Conservation (phyloP, 495 filamentous ascomycete species). For the Penicillium nucicola region DNA sequence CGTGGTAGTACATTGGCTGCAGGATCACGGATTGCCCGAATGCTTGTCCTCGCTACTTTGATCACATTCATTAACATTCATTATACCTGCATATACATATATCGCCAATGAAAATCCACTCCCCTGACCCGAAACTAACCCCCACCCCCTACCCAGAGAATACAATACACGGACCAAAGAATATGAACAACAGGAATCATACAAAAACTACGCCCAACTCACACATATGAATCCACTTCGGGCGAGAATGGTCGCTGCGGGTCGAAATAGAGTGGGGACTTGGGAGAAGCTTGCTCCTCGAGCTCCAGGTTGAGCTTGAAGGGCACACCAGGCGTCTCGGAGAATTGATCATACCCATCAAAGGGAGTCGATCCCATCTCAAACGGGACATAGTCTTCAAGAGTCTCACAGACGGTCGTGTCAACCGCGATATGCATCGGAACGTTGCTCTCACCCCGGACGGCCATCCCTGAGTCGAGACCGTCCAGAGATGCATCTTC, state of each 20-base stretch:
- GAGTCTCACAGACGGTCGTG: background rate
- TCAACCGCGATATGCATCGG: background rate
- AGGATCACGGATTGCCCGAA: background rate
- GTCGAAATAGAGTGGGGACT: constrained; percentile 26
- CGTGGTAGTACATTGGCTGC: background rate
- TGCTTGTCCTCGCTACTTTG: background rate
- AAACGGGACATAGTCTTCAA: constrained; percentile 3
- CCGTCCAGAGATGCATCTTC: constrained; percentile 8
- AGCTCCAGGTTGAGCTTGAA: constrained; percentile 5
- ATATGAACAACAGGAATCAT: constrained; percentile 4
- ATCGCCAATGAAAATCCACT: constrained; percentile 1
- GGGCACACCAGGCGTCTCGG: constrained; percentile 22
- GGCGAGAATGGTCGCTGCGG: constrained; percentile 28
- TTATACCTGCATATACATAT: background rate
- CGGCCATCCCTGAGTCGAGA: background rate
- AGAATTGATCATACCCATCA: constrained; percentile 30
- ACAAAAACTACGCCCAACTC: constrained; percentile 16
- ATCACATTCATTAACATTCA: background rate
- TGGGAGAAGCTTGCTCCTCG: background rate
- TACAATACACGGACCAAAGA: constrained; percentile 9
- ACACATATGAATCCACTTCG: constrained; percentile 38
- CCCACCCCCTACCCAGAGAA: background rate
- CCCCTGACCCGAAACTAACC: background rate
- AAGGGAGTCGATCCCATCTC: constrained; percentile 27
- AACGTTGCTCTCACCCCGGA: background rate